Evolutionary conservation across 495 filamentous ascomycete genomes (phyloP).

Genomic region (Aspergillus funiculosus): DNA sequence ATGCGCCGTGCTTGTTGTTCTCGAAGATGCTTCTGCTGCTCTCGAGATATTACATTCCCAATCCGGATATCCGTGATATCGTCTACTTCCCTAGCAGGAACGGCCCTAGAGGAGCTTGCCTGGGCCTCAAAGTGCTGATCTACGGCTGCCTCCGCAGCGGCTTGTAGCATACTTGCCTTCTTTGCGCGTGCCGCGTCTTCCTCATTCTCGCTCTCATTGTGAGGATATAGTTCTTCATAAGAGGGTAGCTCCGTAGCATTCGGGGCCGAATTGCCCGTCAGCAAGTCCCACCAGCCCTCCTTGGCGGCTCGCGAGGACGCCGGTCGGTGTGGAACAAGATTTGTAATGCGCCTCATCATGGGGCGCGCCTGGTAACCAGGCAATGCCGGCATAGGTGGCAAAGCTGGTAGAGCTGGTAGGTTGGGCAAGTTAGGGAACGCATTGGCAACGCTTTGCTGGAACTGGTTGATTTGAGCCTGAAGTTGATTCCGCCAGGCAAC

Average conservation of each 20-base stretch:
- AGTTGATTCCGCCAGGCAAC: constrained; percentile 72
- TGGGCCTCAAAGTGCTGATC: constrained; percentile 61
- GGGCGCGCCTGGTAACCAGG: constrained; percentile 68
- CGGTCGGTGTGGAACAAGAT: constrained; percentile 59
- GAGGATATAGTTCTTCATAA: constrained; percentile 76
- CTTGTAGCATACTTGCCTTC: constrained; percentile 53
- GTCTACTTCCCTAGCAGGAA: constrained; percentile 31
- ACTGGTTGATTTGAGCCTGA: constrained; percentile 68
- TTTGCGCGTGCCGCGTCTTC: constrained; percentile 50
- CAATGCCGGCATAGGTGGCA: constrained; percentile 55
- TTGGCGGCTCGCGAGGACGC: constrained; percentile 42
- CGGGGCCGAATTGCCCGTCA: constrained; percentile 46
- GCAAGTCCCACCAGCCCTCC: constrained; percentile 66
- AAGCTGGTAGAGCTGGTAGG: constrained; percentile 52
- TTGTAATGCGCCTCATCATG: constrained; percentile 67
- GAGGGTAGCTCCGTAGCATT: constrained; percentile 56
- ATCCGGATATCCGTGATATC: constrained; percentile 43
- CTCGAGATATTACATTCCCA: constrained; percentile 51
- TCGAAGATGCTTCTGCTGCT: constrained; percentile 67
- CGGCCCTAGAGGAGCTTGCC: constrained; percentile 44
- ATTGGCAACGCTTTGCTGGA: constrained; percentile 65
- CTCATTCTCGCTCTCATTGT: constrained; percentile 35
- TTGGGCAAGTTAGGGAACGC: constrained; percentile 67
- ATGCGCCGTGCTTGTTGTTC: constrained; percentile 68
- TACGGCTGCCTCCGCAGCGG: constrained; percentile 58